These are phyloP conservation scores for Pseudocercospora crystallina DNA, from an alignment of 2,329 filamentous ascomycete species.

Conservation along the genomic window DNA sequence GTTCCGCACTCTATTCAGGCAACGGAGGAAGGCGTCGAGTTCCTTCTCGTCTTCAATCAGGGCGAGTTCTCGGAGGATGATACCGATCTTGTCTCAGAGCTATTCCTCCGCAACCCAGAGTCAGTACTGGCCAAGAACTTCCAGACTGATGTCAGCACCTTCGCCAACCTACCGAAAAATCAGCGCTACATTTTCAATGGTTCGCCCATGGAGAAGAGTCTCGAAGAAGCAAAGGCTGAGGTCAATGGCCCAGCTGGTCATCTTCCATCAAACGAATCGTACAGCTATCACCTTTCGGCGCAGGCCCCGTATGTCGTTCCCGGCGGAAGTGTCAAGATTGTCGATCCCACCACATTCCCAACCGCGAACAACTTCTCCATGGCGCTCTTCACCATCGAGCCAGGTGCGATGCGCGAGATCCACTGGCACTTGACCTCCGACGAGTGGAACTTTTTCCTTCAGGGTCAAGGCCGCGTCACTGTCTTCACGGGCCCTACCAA, in stretches of 20 bases:
- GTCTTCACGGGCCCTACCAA: slow-evolving; percentile 53
- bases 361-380: slow-evolving; percentile 56
- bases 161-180: slow-evolving; percentile 38
- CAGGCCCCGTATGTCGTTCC: slow-evolving; percentile 53
- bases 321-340: slow-evolving; percentile 59
- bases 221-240: not conserved
- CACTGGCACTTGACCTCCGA: slow-evolving; percentile 63
- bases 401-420: slow-evolving; percentile 62
- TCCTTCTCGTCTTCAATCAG: slow-evolving; percentile 60
- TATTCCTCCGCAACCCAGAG: slow-evolving; percentile 31
- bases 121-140: slow-evolving; percentile 40
- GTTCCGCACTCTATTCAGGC: slow-evolving; percentile 31
- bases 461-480: slow-evolving; percentile 52
- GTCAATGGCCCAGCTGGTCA: slow-evolving; percentile 8
- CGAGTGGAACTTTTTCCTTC: slow-evolving; percentile 51
- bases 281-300: slow-evolving; percentile 44
- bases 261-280: slow-evolving; percentile 29
- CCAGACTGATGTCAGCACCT: slow-evolving; percentile 33
- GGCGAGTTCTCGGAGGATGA: slow-evolving; percentile 59
- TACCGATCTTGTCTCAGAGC: slow-evolving; percentile 54
- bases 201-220: not conserved
- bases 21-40: slow-evolving; percentile 56
- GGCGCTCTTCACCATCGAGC: slow-evolving; percentile 57
- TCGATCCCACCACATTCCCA: slow-evolving; percentile 59
- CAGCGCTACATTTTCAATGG: slow-evolving; percentile 44